Evolutionary conservation across 106 monocot genomes (phyloP).

Genomic region (Xerophyta viscosa): DNA sequence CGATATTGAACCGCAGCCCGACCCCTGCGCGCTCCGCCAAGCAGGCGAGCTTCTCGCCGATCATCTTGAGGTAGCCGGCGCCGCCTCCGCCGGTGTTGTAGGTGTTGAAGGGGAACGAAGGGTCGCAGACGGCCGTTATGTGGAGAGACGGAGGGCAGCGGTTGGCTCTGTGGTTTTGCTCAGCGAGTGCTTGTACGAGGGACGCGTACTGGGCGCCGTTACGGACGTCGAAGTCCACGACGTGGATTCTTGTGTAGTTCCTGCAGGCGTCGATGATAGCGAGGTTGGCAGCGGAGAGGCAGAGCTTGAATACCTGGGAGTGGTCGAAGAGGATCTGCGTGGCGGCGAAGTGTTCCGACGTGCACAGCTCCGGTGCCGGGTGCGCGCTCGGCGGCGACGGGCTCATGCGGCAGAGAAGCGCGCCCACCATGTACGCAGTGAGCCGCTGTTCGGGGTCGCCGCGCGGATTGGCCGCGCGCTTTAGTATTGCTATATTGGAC

Average conservation of each 20-base stretch:
- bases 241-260: conserved; percentile 34
- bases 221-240: conserved; percentile 72
- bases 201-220: conserved; percentile 40
- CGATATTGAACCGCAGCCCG: conserved; percentile 41
- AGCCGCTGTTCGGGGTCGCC: conserved; percentile 72
- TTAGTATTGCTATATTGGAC: conserved; percentile 23
- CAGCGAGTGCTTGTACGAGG: conserved; percentile 14
- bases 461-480: conserved; percentile 33
- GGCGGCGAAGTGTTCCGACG: conserved; percentile 29
- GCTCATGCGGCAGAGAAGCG: conserved; percentile 26
- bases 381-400: not conserved
- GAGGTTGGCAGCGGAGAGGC: conserved; percentile 46
- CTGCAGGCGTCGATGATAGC: conserved; percentile 51
- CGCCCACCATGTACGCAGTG: conserved; percentile 38
- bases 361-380: conserved; percentile 27
- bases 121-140: conserved; percentile 17
- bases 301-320: conserved; percentile 56
- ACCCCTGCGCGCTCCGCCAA: conserved; percentile 33
- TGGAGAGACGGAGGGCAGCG: conserved; percentile 3
- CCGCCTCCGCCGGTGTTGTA: not conserved
- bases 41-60: conserved; percentile 29
- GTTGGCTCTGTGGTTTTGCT: not conserved
- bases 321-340: conserved; percentile 35
- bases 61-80: conserved; percentile 4
- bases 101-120: conserved; percentile 1